These are phyloP conservation scores for Dactylellina drechsleri DNA, from an alignment of 2,329 filamentous ascomycete species.

Conservation along the genomic window DNA sequence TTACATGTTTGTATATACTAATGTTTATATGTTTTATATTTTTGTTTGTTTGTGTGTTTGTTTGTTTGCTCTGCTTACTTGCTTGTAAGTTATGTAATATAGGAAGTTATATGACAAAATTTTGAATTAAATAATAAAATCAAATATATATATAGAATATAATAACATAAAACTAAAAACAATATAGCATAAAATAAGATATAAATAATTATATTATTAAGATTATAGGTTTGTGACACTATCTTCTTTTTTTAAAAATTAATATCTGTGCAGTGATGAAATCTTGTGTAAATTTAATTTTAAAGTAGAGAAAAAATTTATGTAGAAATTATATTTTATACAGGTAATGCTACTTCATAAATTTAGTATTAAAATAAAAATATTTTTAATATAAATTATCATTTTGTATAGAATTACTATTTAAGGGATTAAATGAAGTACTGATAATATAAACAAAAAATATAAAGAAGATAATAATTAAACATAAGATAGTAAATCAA, in stretches of 20 bases:
- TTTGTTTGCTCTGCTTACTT: not conserved
- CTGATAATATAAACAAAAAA: too few species aligned
- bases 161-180: not conserved
- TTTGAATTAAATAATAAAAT: not conserved
- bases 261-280: too few species aligned
- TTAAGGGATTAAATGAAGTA: too few species aligned
- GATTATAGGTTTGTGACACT: too few species aligned
- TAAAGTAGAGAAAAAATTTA: too few species aligned
- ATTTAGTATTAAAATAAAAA: not conserved
- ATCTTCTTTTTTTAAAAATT: too few species aligned
- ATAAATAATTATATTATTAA: too few species aligned
- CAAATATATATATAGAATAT: not conserved
- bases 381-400: not conserved
- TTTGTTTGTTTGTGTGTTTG: not conserved
- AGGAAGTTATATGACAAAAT: slow-evolving; percentile 10
- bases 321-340: too few species aligned
- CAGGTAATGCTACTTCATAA: not conserved
- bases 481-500: not conserved
- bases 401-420: not conserved
- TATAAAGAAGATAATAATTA: not conserved
- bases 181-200: too few species aligned
- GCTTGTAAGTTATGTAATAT: too few species aligned
- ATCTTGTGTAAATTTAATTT: too few species aligned
- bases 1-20: slow-evolving; percentile 6
- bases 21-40: not conserved